These are phyloP conservation scores for Saccharomyces hybrid DNA, from an alignment of 1,139 yeast species.

Conservation along the genomic window DNA sequence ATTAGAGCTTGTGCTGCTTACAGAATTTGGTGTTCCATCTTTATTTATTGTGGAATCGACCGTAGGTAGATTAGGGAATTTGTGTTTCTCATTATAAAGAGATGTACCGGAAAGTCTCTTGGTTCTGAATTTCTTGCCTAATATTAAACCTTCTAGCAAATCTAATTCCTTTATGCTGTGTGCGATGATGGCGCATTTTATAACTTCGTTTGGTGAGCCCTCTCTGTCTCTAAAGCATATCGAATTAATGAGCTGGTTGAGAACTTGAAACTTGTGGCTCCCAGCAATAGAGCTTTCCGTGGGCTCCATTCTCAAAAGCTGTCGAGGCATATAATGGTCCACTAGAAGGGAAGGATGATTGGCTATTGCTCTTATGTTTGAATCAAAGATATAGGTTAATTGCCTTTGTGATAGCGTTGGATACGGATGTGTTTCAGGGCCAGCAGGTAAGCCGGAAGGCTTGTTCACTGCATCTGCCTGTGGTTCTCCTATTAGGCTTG, in stretches of 20 bases:
- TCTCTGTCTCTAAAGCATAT: constrained; percentile 16
- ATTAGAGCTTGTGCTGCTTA: constrained; percentile 5
- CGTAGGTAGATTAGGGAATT: background rate
- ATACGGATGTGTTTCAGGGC: constrained; percentile 4
- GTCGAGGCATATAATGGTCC: constrained; percentile 68
- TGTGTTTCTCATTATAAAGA: constrained; percentile 38
- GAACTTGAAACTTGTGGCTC: constrained; percentile 52
- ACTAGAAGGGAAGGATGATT: constrained; percentile 65
- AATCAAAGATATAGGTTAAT: constrained; percentile 39
- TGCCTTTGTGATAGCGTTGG: constrained; percentile 28
- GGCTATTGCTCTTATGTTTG: constrained; percentile 43
- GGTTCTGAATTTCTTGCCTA: constrained; percentile 54
- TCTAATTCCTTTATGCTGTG: constrained; percentile 61
- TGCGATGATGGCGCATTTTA: constrained; percentile 45
- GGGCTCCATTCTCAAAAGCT: constrained; percentile 55
- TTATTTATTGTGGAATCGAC: constrained; percentile 6
- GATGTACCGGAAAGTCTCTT: constrained; percentile 56
- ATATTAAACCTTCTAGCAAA: constrained; percentile 55
- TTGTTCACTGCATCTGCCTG: constrained; percentile 1
- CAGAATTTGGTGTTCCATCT: constrained; percentile 10
- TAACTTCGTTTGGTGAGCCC: constrained; percentile 13
- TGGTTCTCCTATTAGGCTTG: constrained; percentile 8
- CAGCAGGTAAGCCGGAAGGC: background rate
- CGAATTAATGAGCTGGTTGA: constrained; percentile 44
- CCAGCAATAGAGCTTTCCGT: constrained; percentile 46